These are phyloP conservation scores for Alopecurus myosuroides DNA, from an alignment of 176 grass and related monocot species.

Conservation along the genomic window DNA sequence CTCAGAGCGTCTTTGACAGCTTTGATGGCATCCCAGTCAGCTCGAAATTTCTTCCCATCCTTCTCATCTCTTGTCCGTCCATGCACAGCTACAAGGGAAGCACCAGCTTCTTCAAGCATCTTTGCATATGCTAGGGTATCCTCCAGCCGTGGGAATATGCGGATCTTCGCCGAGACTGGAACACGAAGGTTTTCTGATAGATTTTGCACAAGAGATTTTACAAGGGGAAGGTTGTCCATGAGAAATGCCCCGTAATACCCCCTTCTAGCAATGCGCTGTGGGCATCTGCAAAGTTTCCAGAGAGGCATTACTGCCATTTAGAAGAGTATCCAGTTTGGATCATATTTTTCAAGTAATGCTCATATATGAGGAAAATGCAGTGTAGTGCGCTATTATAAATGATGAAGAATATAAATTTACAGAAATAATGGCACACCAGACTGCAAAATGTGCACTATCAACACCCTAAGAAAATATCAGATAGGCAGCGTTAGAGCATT, in stretches of 20 bases:
- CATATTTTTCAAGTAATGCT: constrained; percentile 8
- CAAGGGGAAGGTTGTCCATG: constrained; percentile 86
- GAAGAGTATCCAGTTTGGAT: not conserved
- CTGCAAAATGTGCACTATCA: not conserved
- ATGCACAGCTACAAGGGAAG: constrained; percentile 89
- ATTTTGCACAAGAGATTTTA: constrained; percentile 81
- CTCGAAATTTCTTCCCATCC: constrained; percentile 85
- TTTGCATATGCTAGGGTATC: constrained; percentile 85
- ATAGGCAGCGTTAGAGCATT: not conserved
- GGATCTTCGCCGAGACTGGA: constrained; percentile 73
- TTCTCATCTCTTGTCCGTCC: constrained; percentile 93
- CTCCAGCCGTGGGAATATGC: constrained; percentile 74
- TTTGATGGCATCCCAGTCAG: constrained; percentile 84
- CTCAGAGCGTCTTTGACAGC: constrained; percentile 76
- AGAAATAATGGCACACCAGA: not conserved
- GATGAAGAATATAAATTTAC: not conserved
- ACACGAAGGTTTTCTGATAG: constrained; percentile 71
- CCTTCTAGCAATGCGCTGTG: constrained; percentile 86
- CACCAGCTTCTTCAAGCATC: constrained; percentile 96
- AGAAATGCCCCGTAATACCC: constrained; percentile 96
- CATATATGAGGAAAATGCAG: not conserved
- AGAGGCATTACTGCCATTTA: not conserved
- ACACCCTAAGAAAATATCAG: not conserved
- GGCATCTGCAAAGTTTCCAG: constrained; percentile 61
- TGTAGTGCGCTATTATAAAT: not conserved